Conservation (phyloP, 2,329 filamentous ascomycete genomes). For the Scytalidium lignicola region DNA sequence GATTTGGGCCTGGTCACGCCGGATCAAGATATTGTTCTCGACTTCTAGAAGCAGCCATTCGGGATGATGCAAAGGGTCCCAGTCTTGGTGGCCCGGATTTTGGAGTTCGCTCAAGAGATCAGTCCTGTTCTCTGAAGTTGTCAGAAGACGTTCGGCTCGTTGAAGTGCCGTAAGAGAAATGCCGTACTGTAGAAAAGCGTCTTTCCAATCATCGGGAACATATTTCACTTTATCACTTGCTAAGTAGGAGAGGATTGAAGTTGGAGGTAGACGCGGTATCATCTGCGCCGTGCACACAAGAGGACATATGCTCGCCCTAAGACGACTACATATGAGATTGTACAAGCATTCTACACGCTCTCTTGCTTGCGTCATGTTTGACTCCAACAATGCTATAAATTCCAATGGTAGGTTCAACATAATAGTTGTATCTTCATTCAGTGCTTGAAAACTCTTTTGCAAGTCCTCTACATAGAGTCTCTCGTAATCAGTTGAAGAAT, state of each 20-base stretch:
- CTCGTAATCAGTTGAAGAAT: constrained; percentile 7
- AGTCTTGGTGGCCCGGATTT: constrained; percentile 51
- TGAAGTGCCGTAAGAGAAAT: constrained; percentile 34
- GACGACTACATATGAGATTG: no score
- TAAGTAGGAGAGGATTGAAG: constrained; percentile 21
- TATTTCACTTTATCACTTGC: constrained; percentile 17
- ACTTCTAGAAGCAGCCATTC: constrained; percentile 62
- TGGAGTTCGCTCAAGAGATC: constrained; percentile 37
- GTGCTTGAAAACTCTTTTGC: constrained; percentile 5
- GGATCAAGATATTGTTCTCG: constrained; percentile 57
- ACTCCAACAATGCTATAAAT: no score
- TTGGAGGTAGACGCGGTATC: constrained; percentile 29
- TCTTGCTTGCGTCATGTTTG: no score
- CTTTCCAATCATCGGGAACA: constrained; percentile 30
- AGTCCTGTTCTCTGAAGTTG: constrained; percentile 13
- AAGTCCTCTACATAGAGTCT: constrained; percentile 9
- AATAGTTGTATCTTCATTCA: neutral
- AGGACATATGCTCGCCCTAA: no score
- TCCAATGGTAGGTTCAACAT: no score
- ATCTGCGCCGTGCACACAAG: constrained; percentile 7
- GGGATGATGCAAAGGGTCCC: constrained; percentile 45
- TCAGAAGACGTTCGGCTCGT: constrained; percentile 35
- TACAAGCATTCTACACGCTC: no score
- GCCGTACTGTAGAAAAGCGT: constrained; percentile 34
- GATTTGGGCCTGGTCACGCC: constrained; percentile 53